These are phyloP conservation scores for Stereum hirsutum DNA, from an alignment of 1,284 basidiomycete species.

Conservation along the genomic window DNA sequence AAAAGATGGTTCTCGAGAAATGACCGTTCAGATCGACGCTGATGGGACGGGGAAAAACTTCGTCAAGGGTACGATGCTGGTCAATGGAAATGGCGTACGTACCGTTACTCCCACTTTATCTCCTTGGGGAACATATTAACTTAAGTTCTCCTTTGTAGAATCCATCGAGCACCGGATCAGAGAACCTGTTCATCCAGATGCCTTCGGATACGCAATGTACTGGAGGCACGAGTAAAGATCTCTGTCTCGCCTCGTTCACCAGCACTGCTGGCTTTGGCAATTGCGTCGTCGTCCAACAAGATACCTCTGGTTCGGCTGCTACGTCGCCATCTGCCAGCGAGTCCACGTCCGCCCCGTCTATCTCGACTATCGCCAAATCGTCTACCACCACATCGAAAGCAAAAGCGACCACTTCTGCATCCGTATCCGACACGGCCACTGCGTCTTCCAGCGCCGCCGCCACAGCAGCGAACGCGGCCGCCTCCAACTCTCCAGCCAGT, in stretches of 20 bases:
- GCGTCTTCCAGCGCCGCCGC: no score
- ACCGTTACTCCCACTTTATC: not conserved
- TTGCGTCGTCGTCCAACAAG: slow-evolving; percentile 27
- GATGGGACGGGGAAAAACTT: slow-evolving; percentile 28
- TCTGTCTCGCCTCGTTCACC: slow-evolving; percentile 33
- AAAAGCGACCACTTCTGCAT: no score
- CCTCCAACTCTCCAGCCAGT: no score
- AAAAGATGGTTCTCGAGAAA: slow-evolving; percentile 39
- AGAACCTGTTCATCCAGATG: slow-evolving; percentile 27
- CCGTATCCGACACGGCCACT: no score
- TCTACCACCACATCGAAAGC: no score
- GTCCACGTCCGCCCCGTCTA: no score
- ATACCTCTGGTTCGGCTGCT: no score
- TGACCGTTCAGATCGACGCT: slow-evolving; percentile 23
- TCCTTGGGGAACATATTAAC: not conserved
- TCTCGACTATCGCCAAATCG: no score
- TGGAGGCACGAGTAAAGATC: slow-evolving; percentile 30
- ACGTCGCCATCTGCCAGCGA: no score
- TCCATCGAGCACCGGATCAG: slow-evolving; percentile 20
- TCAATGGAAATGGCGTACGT: slow-evolving; percentile 27
- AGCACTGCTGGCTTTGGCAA: slow-evolving; percentile 34
- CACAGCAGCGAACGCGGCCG: no score
- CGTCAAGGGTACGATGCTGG: slow-evolving; percentile 23
- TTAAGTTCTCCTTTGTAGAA: slow-evolving; percentile 6
- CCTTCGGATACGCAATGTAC: slow-evolving; percentile 35